A percentile compares a stretch with the other conserved stretches of the same genome.
Conservation (phyloP, 805 yeast species). For the Wickerhamomyces mucosus region DNA sequence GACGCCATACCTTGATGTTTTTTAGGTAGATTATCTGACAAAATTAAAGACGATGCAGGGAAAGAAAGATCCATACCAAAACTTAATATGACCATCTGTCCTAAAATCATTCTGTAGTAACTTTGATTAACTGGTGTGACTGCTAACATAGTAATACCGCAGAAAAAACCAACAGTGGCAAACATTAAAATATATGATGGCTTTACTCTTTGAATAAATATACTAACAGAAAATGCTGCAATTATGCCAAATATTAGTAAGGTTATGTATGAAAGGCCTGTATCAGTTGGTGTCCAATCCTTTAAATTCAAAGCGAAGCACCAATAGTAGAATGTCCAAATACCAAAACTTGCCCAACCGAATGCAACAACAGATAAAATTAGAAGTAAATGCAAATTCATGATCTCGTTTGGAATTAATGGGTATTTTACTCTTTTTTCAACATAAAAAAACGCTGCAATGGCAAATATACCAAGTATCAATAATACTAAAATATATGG, state of each 20-base stretch:
- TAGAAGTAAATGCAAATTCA: conserved; percentile 35
- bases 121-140: conserved; percentile 50
- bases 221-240: conserved; percentile 46
- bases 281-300: conserved; percentile 34
- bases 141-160: conserved; percentile 44
- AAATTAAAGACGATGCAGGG: conserved; percentile 61
- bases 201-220: conserved; percentile 33
- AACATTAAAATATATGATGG: conserved; percentile 41
- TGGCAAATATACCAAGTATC: conserved; percentile 35
- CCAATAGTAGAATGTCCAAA: conserved; percentile 61
- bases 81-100: conserved; percentile 43
- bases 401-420: conserved; percentile 40
- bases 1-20: conserved; percentile 75
- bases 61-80: conserved; percentile 77
- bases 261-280: conserved; percentile 38
- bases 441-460: conserved; percentile 36
- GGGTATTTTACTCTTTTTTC: conserved; percentile 43
- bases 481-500: conserved; percentile 51
- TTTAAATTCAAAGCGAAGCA: conserved; percentile 40
- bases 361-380: conserved; percentile 41
- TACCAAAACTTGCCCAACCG: conserved; percentile 77
- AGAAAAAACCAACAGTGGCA: conserved; percentile 44
- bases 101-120: conserved; percentile 49
- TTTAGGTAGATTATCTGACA: conserved; percentile 50
- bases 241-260: conserved; percentile 41